Percentiles rank a stretch among this genome's conserved stretches.
Conservation (phyloP, 2,329 filamentous ascomycete species). For the Epichloe festucae region DNA sequence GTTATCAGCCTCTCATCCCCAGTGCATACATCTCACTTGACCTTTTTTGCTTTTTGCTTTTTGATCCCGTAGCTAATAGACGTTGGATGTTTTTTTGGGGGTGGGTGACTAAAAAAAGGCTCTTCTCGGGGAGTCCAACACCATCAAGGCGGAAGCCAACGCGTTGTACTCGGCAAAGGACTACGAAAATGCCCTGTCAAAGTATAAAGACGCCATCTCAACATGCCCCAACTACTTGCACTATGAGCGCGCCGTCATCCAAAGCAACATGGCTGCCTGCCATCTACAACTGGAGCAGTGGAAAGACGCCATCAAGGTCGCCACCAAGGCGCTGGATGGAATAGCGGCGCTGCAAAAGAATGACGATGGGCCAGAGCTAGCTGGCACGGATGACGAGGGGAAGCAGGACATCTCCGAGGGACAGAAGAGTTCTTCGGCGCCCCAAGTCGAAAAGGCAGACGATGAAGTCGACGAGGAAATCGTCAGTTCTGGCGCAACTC, state of each 20-base stretch:
- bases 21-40: neutral
- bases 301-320: conserved; percentile 67
- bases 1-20: neutral
- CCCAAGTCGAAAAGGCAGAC: conserved; percentile 24
- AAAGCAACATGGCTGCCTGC: conserved; percentile 81
- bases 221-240: conserved; percentile 74
- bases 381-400: neutral
- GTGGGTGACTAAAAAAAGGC: conserved; percentile 41
- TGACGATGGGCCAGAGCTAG: conserved; percentile 26
- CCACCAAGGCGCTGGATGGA: conserved; percentile 58
- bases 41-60: neutral
- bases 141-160: conserved; percentile 66
- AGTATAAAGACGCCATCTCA: conserved; percentile 68
- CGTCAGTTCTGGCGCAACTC: conserved; percentile 43
- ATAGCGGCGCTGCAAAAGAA: conserved; percentile 46
- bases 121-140: conserved; percentile 58
- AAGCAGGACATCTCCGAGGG: neutral
- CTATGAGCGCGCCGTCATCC: conserved; percentile 76
- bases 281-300: conserved; percentile 75
- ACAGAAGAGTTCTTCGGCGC: neutral
- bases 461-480: conserved; percentile 42
- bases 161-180: conserved; percentile 58
- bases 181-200: conserved; percentile 66
- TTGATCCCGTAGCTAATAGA: no score
- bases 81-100: neutral